Evolutionary conservation across 306 rosid species (phyloP).

Genomic region (Trifolium fragiferum): DNA sequence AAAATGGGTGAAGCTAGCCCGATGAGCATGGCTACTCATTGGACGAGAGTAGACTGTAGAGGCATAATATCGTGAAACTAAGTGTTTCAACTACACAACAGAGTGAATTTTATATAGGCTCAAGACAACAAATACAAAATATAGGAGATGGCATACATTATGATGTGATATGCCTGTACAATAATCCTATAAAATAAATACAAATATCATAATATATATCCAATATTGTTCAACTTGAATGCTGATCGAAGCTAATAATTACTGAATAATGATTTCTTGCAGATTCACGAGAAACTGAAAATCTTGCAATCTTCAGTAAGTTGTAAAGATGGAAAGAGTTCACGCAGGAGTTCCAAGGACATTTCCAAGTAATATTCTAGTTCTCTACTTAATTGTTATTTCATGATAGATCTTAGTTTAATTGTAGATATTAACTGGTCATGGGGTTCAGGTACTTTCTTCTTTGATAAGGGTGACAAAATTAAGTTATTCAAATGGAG

Average conservation of each 20-base stretch:
- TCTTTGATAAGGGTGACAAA: slow-evolving; percentile 12
- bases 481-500: slow-evolving; percentile 4
- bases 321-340: slow-evolving; percentile 57
- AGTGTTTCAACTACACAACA: slow-evolving; percentile 1
- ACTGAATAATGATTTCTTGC: slow-evolving; percentile 35
- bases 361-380: slow-evolving; percentile 58
- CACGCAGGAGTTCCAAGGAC: slow-evolving; percentile 57
- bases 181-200: neutral
- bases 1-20: slow-evolving; percentile 12
- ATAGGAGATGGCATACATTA: neutral
- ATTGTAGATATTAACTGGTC: slow-evolving; percentile 19
- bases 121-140: neutral
- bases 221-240: slow-evolving; percentile 6
- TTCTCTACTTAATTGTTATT: slow-evolving; percentile 25
- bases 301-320: slow-evolving; percentile 58
- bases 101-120: neutral
- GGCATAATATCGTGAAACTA: neutral
- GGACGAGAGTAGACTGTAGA: neutral
- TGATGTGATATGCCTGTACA: neutral
- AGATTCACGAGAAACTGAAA: slow-evolving; percentile 77
- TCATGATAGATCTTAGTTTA: slow-evolving; percentile 34
- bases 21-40: slow-evolving; percentile 11
- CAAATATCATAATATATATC: neutral
- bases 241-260: slow-evolving; percentile 36
- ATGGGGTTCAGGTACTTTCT: slow-evolving; percentile 7